A percentile compares a stretch with the other conserved stretches of the same genome.
These are phyloP conservation scores for Bryoglossum gracile DNA, from an alignment of 495 filamentous ascomycete genomes.

Conservation along the genomic window DNA sequence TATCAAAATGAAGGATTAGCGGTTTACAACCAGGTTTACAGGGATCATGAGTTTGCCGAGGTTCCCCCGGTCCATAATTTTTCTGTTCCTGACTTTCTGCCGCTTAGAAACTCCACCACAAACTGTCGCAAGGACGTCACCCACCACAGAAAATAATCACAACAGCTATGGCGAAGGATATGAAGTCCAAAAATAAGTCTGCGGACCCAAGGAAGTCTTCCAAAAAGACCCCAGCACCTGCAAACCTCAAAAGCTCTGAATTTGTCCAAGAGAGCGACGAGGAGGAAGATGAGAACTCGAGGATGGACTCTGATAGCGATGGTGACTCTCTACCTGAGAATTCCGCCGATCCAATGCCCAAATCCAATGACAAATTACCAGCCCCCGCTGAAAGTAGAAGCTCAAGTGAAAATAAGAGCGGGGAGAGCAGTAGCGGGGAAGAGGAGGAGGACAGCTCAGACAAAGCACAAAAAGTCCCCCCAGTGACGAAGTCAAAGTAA, in stretches of 20 bases:
- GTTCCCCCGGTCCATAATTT: constrained; percentile 19
- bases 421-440: constrained; percentile 23
- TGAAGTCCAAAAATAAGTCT: constrained; percentile 12
- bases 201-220: constrained; percentile 1
- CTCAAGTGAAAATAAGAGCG: constrained; percentile 34
- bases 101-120: neutral
- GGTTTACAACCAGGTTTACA: constrained; percentile 4
- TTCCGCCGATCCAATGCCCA: neutral
- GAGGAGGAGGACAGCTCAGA: constrained; percentile 16
- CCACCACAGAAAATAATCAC: constrained; percentile 1
- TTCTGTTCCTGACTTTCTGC: too few species aligned
- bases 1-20: neutral
- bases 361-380: constrained; percentile 10
- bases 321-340: constrained; percentile 14
- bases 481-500: neutral
- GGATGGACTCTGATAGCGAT: constrained; percentile 15
- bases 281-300: constrained; percentile 3
- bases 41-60: constrained; percentile 5
- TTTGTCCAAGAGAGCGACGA: constrained; percentile 19
- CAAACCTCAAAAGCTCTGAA: constrained; percentile 17
- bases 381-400: constrained; percentile 11
- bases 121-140: neutral
- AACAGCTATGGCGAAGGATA: constrained; percentile 11
- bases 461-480: constrained; percentile 24
- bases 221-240: neutral